These are phyloP conservation scores for Pichia kudriavzevii DNA, from an alignment of 1,139 yeast species.

Conservation along the genomic window DNA sequence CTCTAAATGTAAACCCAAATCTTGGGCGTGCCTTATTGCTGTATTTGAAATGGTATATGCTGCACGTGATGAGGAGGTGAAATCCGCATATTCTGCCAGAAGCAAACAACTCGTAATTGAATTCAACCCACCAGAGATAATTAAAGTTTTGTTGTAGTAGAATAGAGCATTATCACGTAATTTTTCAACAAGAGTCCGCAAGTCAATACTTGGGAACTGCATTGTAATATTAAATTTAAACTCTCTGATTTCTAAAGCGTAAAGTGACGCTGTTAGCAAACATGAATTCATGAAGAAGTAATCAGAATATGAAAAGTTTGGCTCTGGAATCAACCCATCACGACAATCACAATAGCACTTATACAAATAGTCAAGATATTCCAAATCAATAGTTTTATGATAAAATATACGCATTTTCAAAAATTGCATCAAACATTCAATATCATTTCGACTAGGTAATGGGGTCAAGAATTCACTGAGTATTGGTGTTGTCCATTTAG, in stretches of 20 bases:
- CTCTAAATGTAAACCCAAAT: conserved; percentile 56
- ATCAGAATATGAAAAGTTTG: conserved; percentile 23
- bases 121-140: conserved; percentile 43
- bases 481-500: conserved; percentile 31
- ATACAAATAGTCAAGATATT: conserved; percentile 10
- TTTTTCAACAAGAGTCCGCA: conserved; percentile 13
- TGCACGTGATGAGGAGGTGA: conserved; percentile 35
- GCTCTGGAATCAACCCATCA: conserved; percentile 20
- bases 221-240: too few species aligned
- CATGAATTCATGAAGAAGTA: conserved; percentile 23
- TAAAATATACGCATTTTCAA: conserved; percentile 6
- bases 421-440: conserved; percentile 11
- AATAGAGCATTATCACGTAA: conserved; percentile 32
- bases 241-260: conserved; percentile 13
- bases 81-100: conserved; percentile 40
- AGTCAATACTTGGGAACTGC: too few species aligned
- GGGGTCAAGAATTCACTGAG: conserved; percentile 22
- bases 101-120: conserved; percentile 45
- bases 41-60: conserved; percentile 41
- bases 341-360: conserved; percentile 21
- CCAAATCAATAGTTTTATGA: conserved; percentile 7
- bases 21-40: conserved; percentile 55
- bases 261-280: conserved; percentile 17
- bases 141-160: conserved; percentile 41
- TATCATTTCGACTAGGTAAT: conserved; percentile 26